Percentiles rank a stretch among this genome's conserved stretches.
phyloP scores from a whole-genome alignment of 192 early-diverging fungal genomes.

The Coemansia reversa region DNA sequence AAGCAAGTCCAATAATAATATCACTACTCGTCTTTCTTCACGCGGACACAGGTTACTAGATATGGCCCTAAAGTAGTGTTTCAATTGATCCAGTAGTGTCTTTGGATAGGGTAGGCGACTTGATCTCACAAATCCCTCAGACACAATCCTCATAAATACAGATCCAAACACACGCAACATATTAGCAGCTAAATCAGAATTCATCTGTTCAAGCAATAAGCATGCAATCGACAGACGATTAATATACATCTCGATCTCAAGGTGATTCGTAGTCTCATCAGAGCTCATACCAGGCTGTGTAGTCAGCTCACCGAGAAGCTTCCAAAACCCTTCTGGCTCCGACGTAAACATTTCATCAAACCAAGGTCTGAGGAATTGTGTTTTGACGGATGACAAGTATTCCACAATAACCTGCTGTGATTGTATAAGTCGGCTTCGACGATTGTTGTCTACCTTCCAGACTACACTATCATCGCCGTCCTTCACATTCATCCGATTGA shows the following conservation, averaged over 20 bases:
- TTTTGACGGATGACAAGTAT: constrained; percentile 19
- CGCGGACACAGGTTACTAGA: constrained; percentile 5
- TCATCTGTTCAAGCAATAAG: constrained; percentile 41
- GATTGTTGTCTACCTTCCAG: constrained; percentile 40
- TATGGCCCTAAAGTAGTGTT: background rate
- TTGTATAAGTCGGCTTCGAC: constrained; percentile 22
- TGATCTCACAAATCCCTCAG: background rate
- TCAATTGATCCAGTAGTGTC: background rate
- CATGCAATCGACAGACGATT: constrained; percentile 32
- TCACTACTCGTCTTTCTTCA: constrained; percentile 10
- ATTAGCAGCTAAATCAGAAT: constrained; percentile 28
- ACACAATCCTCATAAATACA: constrained; percentile 22
- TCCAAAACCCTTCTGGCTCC: constrained; percentile 16
- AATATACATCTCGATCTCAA: constrained; percentile 40
- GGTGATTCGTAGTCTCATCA: background rate
- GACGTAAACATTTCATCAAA: constrained; percentile 18
- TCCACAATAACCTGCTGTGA: constrained; percentile 33
- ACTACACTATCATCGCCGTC: constrained; percentile 19
- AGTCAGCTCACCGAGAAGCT: constrained; percentile 25
- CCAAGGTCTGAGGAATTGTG: constrained; percentile 39
- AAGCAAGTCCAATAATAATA: constrained; percentile 25
- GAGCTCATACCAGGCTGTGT: constrained; percentile 5
- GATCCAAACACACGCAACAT: constrained; percentile 9
- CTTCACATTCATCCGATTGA: constrained; percentile 8
- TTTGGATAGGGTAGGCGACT: constrained; percentile 10